A percentile compares a stretch with the other conserved stretches of the same genome.
Conservation (phyloP, 129 eudicot species). For the Artemisia argyi region DNA sequence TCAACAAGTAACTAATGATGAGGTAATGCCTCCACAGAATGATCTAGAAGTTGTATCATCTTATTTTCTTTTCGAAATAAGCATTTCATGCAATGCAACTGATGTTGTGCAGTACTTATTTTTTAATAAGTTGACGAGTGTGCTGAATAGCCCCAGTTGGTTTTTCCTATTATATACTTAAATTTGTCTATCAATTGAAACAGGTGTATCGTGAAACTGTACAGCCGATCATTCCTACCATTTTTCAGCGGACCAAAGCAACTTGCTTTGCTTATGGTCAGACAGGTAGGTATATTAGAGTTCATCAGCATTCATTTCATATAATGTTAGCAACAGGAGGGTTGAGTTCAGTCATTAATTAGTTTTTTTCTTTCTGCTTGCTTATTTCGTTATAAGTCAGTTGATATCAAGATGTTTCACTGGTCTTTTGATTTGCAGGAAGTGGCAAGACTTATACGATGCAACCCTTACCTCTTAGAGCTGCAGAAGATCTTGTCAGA, state of each 20-base stretch:
- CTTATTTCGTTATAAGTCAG: conserved; percentile 10
- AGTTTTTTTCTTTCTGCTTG: not conserved
- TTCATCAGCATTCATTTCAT: not conserved
- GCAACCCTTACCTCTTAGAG: conserved; percentile 95
- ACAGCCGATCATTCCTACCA: conserved; percentile 19
- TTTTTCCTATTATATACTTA: not conserved
- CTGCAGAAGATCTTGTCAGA: conserved; percentile 89
- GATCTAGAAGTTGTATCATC: not conserved
- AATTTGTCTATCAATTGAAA: not conserved
- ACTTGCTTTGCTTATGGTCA: conserved; percentile 73
- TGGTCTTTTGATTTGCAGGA: conserved; percentile 47
- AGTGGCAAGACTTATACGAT: conserved; percentile 94
- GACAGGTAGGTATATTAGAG: conserved; percentile 78
- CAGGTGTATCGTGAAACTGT: conserved; percentile 18
- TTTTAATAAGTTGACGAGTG: not conserved
- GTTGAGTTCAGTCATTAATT: not conserved
- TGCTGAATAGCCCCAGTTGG: conserved; percentile 4
- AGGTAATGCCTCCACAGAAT: conserved; percentile 48
- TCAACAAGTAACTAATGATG: conserved; percentile 87
- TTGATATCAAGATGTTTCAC: not conserved
- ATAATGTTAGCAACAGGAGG: not conserved
- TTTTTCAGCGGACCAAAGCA: conserved; percentile 22
- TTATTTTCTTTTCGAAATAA: not conserved
- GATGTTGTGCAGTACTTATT: not conserved
- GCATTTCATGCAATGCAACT: not conserved